These are phyloP conservation scores for Hyphopichia khmerensis DNA, from an alignment of 1,139 yeast species.

Conservation along the genomic window DNA sequence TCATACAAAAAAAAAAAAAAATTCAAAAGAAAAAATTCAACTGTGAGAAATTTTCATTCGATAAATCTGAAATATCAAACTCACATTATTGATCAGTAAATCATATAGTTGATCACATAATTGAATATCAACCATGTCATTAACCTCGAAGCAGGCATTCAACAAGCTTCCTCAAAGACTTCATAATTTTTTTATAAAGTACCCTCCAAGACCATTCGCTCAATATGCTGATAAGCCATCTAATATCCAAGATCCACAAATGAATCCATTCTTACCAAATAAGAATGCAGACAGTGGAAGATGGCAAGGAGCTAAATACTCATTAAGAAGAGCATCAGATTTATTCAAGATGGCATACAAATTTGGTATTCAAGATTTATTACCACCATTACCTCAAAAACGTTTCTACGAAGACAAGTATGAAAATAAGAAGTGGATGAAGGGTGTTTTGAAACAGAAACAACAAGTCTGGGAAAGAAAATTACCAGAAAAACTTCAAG, in stretches of 20 bases:
- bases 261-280: slow-evolving; percentile 88
- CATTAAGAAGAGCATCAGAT: slow-evolving; percentile 82
- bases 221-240: slow-evolving; percentile 66
- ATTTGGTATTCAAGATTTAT: slow-evolving; percentile 73
- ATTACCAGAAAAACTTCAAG: slow-evolving; percentile 58
- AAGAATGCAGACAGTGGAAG: slow-evolving; percentile 77
- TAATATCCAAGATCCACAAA: slow-evolving; percentile 60
- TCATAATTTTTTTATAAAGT: slow-evolving; percentile 73
- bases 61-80: too few relatives aligned
- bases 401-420: slow-evolving; percentile 81
- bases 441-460: slow-evolving; percentile 78
- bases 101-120: too few relatives aligned
- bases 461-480: slow-evolving; percentile 79
- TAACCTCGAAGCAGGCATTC: slow-evolving; percentile 43
- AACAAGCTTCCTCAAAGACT: slow-evolving; percentile 67
- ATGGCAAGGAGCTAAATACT: slow-evolving; percentile 77
- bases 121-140: slow-evolving; percentile 19
- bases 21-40: too few relatives aligned
- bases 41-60: neutral
- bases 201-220: slow-evolving; percentile 83
- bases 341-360: slow-evolving; percentile 79
- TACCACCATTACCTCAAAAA: slow-evolving; percentile 74
- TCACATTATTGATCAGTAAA: neutral
- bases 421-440: slow-evolving; percentile 65
- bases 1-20: too few relatives aligned